Percentiles rank a stretch among this genome's conserved stretches.
Conservation (phyloP, 345 rosid genomes). For the Murraya paniculata region DNA sequence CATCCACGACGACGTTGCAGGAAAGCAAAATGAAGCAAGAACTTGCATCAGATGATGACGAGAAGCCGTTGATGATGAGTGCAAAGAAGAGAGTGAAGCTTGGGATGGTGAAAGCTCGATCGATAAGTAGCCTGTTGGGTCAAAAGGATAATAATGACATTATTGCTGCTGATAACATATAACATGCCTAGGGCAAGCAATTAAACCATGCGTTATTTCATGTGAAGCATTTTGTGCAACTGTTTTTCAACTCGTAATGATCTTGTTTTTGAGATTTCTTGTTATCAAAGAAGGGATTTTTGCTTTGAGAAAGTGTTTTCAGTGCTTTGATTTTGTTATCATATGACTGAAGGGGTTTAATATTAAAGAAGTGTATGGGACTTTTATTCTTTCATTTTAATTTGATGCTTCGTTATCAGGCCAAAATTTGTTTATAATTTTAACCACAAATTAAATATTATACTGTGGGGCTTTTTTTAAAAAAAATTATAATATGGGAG, state of each 20-base stretch:
- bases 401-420: not conserved
- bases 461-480: not conserved
- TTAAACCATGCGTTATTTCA: not conserved
- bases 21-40: not conserved
- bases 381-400: not conserved
- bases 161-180: slow-evolving; percentile 11
- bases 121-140: slow-evolving; percentile 84
- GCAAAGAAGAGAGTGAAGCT: slow-evolving; percentile 72
- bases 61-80: slow-evolving; percentile 19
- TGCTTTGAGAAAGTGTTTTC: not conserved
- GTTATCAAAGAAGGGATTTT: not conserved
- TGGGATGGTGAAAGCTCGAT: slow-evolving; percentile 90
- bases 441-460: not conserved
- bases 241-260: not conserved
- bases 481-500: too few species aligned
- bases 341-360: slow-evolving; percentile 5
- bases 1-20: not conserved
- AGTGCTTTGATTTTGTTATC: slow-evolving; percentile 1
- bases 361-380: not conserved
- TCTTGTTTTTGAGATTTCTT: not conserved
- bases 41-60: not conserved
- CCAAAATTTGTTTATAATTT: not conserved
- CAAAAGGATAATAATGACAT: slow-evolving; percentile 32
- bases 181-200: not conserved
- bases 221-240: not conserved